Evolutionary conservation across 2,329 filamentous ascomycete genomes (phyloP), one percentile per base, ranked within the genome.

Genomic region (Chalaropsis thielavioides): DNA sequence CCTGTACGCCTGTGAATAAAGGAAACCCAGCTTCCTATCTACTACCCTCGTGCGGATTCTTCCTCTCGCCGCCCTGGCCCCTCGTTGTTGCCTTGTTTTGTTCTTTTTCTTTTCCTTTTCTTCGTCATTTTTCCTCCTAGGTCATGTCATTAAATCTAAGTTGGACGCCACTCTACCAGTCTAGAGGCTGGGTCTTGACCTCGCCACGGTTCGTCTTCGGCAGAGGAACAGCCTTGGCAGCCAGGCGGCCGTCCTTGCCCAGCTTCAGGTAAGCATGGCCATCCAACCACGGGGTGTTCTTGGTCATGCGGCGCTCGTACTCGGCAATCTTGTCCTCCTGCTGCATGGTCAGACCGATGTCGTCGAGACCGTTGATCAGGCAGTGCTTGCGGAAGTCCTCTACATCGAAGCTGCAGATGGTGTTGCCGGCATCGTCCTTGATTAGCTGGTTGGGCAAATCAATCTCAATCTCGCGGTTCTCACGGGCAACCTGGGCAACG

Each of bases 351-450:
- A 97, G 78, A 43, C 92, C 92, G 71, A 97, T 97, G 71, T 97
- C 94, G 73, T 97, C 92, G 10, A 97, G 84, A 0, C 92, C 92
- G 73, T 97, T 95, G 71, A 95, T 76, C 62, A 97, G 78, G 75
- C 92, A 97, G 77, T 97, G 90, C 78, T 95, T 95, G 73, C 91
- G 81, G 80, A 97, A 97, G 76, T 88, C 84, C 73, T 97, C 92
- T 5, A 96, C 89, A 0, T 96, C 88, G 72, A 97, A 97, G 49
- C 77, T 75, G 72, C 87, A 87, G 63, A 97, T 82, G 69, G 84
- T 83, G 68, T 84, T 85, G 69, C 92, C 92, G 19, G 81, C 76
- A 0, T 83, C 85, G 69, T 89, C 85, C 73, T 88, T 90, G 77
- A 97, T 87, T 62, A 85, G 77, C 78, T 96, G 92, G 74, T 88